Evolutionary conservation across 2,329 filamentous ascomycete species (phyloP), one percentile per base, ranked within the genome.

Genomic region (Exophiala spinifera): DNA sequence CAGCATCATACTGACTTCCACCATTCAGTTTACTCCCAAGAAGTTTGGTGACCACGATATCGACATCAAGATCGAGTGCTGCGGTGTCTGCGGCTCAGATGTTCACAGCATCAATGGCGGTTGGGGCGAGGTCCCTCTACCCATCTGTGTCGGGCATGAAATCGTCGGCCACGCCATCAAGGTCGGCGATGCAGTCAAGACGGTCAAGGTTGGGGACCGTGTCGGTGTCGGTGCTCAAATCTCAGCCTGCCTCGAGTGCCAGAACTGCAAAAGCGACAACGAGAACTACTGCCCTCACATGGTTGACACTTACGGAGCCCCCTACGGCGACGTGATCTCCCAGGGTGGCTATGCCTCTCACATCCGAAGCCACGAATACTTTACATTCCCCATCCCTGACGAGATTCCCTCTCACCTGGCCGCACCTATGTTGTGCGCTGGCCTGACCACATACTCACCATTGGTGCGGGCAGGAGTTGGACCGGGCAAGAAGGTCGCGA

Each of bases 41-140:
- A 87, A 88, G 15, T 95, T 95, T 69, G 89, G 86, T 61, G 88
- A 91, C 69, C 81, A 89, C 72, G 90, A 96, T 68, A 83, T 96
- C 65, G 90, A 95, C 69, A 83, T 96, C 73, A 87, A 91, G 77
- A 86, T 96, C 65, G 85, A 91, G 62, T 85, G 82, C 68, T 92
- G 88, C 67, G 88, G 89, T 66, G 79, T 90, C 49, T 90, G 87
- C 69, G 83, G 85, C 63, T 86, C 82, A 62, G 86, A 90, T 66
- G 76, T 87, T 45, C 86, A 88, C 73, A 88, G 83, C 56, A 79
- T 89, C 67, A 83, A 71, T 65, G 84, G 84, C 59, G 76, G 76
- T 45, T 79, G 76, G 77, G 77, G 77, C 42, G 70, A 73, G 13
- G 72, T 76, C 55, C 72, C 75, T 49, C 77, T 79, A 62, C 78